A percentile compares a stretch with the other conserved stretches of the same genome.
phyloP scores from a whole-genome alignment of 176 grass and related monocot species.

The Luzula sylvatica region DNA sequence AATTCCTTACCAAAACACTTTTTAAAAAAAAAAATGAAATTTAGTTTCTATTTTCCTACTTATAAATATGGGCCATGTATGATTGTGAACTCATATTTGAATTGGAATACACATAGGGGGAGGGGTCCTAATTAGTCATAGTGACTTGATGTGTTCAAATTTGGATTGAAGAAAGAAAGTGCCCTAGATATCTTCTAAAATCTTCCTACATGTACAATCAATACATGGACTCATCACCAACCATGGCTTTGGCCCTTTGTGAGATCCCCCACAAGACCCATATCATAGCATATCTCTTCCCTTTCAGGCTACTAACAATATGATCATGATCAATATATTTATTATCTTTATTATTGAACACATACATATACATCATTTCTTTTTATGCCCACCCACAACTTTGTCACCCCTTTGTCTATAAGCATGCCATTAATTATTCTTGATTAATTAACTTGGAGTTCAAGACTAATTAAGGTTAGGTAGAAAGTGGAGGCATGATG shows the following conservation, averaged over 20 bases:
- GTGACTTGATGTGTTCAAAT: slow-evolving; percentile 22
- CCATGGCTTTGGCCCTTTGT: slow-evolving; percentile 8
- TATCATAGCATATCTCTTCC: slow-evolving; percentile 8
- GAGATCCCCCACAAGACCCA: slow-evolving; percentile 4
- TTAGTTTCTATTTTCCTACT: no score
- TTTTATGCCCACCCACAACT: slow-evolving; percentile 12
- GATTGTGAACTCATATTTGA: no score
- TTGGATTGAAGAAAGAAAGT: slow-evolving; percentile 12
- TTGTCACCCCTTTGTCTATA: slow-evolving; percentile 17
- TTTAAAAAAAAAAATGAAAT: no score
- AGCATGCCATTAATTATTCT: slow-evolving; percentile 1
- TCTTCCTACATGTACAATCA: background rate
- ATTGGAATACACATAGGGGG: no score
- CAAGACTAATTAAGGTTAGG: background rate
- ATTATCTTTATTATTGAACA: slow-evolving; percentile 8
- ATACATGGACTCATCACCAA: slow-evolving; percentile 12
- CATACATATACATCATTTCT: slow-evolving; percentile 11
- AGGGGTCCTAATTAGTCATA: background rate
- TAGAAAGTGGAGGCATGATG: slow-evolving; percentile 8
- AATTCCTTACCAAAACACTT: slow-evolving; percentile 15
- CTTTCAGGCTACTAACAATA: background rate
- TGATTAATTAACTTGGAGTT: background rate
- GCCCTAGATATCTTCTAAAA: slow-evolving; percentile 15
- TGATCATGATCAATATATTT: slow-evolving; percentile 4
- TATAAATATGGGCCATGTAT: no score